Evolutionary conservation across 1,284 basidiomycete genomes (phyloP).

Genomic region (Ceratorhiza oryzae-sativae): DNA sequence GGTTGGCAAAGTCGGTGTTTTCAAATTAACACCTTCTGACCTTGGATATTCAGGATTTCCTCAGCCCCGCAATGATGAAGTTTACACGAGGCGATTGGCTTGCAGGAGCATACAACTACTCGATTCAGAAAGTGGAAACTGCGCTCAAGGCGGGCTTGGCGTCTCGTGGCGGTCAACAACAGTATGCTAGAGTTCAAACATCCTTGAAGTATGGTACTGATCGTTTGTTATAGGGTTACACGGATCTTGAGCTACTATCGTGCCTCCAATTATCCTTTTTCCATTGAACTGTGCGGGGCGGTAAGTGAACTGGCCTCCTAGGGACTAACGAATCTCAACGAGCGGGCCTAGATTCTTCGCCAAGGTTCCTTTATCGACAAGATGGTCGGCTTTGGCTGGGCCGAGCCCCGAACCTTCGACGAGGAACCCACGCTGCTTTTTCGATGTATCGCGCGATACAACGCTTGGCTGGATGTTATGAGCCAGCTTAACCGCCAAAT

Average conservation of each 20-base stretch:
- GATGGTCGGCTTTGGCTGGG: constrained; percentile 59
- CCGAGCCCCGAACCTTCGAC: constrained; percentile 50
- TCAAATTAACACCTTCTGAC: neutral
- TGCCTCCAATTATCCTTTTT: constrained; percentile 40
- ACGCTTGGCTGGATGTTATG: constrained; percentile 58
- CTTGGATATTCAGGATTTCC: constrained; percentile 6
- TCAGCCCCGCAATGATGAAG: constrained; percentile 22
- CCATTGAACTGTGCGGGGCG: constrained; percentile 44
- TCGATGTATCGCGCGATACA: constrained; percentile 48
- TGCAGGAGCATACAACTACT: constrained; percentile 26
- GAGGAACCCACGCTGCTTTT: constrained; percentile 39
- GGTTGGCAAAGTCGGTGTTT: neutral
- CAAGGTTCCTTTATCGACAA: constrained; percentile 64
- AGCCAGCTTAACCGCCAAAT: constrained; percentile 47
- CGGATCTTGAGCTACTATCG: constrained; percentile 39
- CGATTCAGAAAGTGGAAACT: constrained; percentile 23
- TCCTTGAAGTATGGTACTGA: too few species aligned
- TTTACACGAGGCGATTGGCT: constrained; percentile 37
- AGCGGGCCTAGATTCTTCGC: constrained; percentile 52
- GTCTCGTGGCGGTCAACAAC: neutral
- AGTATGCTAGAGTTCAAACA: neutral
- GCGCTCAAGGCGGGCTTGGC: constrained; percentile 14
- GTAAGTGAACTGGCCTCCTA: constrained; percentile 42
- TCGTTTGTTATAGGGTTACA: constrained; percentile 33
- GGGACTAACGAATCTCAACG: neutral